Percentiles rank a stretch among this genome's conserved stretches.
Conservation (phyloP, 1,284 basidiomycete genomes). For the Anthracocystis walkeri region DNA sequence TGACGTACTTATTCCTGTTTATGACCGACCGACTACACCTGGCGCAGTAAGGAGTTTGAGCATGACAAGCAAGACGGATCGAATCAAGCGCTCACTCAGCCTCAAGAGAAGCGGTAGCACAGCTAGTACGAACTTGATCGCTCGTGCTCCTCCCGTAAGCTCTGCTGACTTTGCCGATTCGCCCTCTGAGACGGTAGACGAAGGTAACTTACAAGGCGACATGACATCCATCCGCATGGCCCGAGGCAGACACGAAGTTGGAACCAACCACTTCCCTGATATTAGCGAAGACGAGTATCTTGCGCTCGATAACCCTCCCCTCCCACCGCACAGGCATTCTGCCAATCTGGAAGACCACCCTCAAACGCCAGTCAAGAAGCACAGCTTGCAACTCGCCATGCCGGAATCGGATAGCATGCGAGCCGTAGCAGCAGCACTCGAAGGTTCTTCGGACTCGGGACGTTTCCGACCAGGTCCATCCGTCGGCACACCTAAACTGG, state of each 20-base stretch:
- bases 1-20: slow-evolving; percentile 9
- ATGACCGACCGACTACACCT: slow-evolving; percentile 16
- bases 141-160: slow-evolving; percentile 53
- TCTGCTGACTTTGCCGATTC: slow-evolving; percentile 47
- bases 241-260: slow-evolving; percentile 26
- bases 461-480: slow-evolving; percentile 34
- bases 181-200: slow-evolving; percentile 14
- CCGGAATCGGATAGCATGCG: slow-evolving; percentile 42
- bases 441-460: slow-evolving; percentile 17
- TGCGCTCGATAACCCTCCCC: slow-evolving; percentile 14
- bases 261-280: slow-evolving; percentile 18
- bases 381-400: slow-evolving; percentile 8
- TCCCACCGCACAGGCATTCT: slow-evolving; percentile 10
- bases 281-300: slow-evolving; percentile 42
- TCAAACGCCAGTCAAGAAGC: slow-evolving; percentile 17
- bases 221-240: slow-evolving; percentile 44
- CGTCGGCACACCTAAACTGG: slow-evolving; percentile 27
- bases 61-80: slow-evolving; percentile 27
- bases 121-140: slow-evolving; percentile 34
- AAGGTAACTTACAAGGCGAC: slow-evolving; percentile 12
- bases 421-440: slow-evolving; percentile 34
- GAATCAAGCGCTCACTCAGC: slow-evolving; percentile 47
- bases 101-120: slow-evolving; percentile 42
- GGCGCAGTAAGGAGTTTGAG: slow-evolving; percentile 23
- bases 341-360: neutral